These are phyloP conservation scores for Pisolithus sp. DNA, from an alignment of 768 basidiomycete genomes.

Conservation along the genomic window DNA sequence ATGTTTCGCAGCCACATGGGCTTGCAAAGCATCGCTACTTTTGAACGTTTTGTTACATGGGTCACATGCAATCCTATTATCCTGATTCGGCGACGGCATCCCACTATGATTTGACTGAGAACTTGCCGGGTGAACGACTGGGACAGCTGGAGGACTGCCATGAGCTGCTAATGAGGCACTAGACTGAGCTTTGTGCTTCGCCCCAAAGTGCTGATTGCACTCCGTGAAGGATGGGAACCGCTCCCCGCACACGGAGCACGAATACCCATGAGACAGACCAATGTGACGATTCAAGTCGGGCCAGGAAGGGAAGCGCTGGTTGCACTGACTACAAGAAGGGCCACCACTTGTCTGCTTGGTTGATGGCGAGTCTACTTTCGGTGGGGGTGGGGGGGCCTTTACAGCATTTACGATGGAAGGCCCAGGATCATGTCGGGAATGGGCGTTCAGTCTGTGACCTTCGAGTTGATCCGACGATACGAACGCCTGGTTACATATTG, in stretches of 20 bases:
- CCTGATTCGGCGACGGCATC: not conserved
- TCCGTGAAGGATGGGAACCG: conserved; percentile 17
- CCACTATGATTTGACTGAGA: conserved; percentile 12
- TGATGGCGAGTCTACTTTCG: not conserved
- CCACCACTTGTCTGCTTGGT: not conserved
- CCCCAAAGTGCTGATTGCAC: conserved; percentile 24
- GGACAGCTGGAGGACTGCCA: conserved; percentile 10
- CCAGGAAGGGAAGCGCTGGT: conserved; percentile 10
- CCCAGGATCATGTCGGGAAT: no score
- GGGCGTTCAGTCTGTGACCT: conserved; percentile 4
- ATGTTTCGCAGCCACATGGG: conserved; percentile 21
- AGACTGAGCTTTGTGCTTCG: conserved; percentile 9
- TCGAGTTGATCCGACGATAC: conserved; percentile 1
- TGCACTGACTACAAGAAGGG: conserved; percentile 17
- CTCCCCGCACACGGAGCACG: conserved; percentile 21
- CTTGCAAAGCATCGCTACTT: conserved; percentile 15
- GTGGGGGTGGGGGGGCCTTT: not conserved
- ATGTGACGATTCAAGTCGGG: conserved; percentile 16
- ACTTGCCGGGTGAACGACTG: conserved; percentile 9
- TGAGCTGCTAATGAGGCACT: conserved; percentile 1
- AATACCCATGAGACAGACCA: conserved; percentile 13
- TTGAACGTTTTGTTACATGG: conserved; percentile 21
- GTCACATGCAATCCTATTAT: conserved; percentile 11
- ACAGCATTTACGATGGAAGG: no score
- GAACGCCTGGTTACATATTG: conserved; percentile 3